These are phyloP conservation scores for Colletotrichum sp. DNA, from an alignment of 2,329 filamentous ascomycete genomes.

Conservation along the genomic window DNA sequence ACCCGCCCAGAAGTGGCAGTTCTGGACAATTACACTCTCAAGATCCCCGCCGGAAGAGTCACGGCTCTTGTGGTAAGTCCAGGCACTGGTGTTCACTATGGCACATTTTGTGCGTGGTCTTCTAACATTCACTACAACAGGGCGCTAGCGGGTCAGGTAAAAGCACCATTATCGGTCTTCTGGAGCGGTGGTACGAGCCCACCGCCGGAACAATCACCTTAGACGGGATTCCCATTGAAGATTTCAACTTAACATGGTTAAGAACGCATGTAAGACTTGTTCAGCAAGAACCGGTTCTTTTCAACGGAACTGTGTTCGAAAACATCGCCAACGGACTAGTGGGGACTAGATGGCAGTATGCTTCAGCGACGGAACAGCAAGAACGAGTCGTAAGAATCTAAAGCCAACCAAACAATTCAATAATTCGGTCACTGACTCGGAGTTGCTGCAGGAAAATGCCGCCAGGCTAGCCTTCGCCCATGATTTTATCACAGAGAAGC, in stretches of 20 bases:
- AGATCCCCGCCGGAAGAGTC: constrained; percentile 67
- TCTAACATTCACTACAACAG: not conserved
- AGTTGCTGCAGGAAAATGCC: constrained; percentile 38
- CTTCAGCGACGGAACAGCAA: not conserved
- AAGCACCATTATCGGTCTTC: constrained; percentile 69
- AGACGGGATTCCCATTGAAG: constrained; percentile 28
- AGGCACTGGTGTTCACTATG: not conserved
- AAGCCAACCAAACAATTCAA: not conserved
- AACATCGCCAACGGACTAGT: constrained; percentile 28
- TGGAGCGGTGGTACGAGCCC: constrained; percentile 66
- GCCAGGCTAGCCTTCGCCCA: constrained; percentile 27
- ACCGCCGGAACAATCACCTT: constrained; percentile 29
- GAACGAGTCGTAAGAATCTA: not conserved
- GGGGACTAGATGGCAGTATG: constrained; percentile 10
- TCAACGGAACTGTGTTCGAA: constrained; percentile 26
- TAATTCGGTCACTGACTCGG: constrained; percentile 24
- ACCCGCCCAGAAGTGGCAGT: constrained; percentile 70
- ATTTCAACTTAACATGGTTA: constrained; percentile 33
- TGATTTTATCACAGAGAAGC: constrained; percentile 24
- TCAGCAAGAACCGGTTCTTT: constrained; percentile 29
- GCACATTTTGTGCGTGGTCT: not conserved
- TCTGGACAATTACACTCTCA: constrained; percentile 64
- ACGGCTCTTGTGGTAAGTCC: constrained; percentile 63
- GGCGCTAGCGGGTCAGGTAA: constrained; percentile 73
- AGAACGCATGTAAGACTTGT: constrained; percentile 35